phyloP scores from a whole-genome alignment of 148 eudicot species.

The Camellia lanceoleosa region DNA sequence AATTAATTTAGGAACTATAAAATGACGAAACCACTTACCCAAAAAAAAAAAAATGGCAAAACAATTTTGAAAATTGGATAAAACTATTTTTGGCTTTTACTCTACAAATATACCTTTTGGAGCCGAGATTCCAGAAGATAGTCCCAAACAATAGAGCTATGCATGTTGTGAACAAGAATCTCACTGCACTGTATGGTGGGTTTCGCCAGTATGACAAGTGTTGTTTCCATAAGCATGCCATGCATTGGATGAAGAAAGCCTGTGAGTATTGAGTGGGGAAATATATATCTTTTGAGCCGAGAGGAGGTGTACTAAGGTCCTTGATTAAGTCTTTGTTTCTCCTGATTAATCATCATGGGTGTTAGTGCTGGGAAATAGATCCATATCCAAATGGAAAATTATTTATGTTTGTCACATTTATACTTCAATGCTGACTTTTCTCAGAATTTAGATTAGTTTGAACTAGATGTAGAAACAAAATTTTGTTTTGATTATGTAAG shows the following conservation, averaged over 20 bases:
- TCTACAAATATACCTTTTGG: slow-evolving; percentile 27
- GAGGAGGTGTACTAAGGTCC: slow-evolving; percentile 44
- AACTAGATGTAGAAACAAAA: background rate
- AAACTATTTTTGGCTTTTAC: background rate
- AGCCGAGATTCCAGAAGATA: slow-evolving; percentile 49
- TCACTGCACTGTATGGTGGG: slow-evolving; percentile 46
- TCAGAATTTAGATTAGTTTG: background rate
- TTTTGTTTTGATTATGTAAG: background rate
- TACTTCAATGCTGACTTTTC: background rate
- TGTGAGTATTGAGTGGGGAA: slow-evolving; percentile 44
- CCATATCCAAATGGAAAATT: too few relatives aligned
- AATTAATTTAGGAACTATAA: background rate
- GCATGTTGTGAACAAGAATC: slow-evolving; percentile 34
- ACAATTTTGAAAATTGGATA: background rate
- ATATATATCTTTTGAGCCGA: slow-evolving; percentile 42
- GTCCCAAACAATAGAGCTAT: slow-evolving; percentile 50
- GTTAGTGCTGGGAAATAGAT: background rate
- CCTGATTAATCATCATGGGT: slow-evolving; percentile 20
- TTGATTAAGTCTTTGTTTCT: slow-evolving; percentile 51
- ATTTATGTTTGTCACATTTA: background rate
- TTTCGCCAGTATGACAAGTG: slow-evolving; percentile 58
- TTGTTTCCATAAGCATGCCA: slow-evolving; percentile 67
- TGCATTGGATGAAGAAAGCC: slow-evolving; percentile 41
- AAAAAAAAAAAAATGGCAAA: background rate
- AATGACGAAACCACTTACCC: background rate